Percentiles rank a stretch among this genome's conserved stretches.
These are phyloP conservation scores for Colletotrichum truncatum DNA, from an alignment of 2,329 filamentous ascomycete species.

Conservation along the genomic window DNA sequence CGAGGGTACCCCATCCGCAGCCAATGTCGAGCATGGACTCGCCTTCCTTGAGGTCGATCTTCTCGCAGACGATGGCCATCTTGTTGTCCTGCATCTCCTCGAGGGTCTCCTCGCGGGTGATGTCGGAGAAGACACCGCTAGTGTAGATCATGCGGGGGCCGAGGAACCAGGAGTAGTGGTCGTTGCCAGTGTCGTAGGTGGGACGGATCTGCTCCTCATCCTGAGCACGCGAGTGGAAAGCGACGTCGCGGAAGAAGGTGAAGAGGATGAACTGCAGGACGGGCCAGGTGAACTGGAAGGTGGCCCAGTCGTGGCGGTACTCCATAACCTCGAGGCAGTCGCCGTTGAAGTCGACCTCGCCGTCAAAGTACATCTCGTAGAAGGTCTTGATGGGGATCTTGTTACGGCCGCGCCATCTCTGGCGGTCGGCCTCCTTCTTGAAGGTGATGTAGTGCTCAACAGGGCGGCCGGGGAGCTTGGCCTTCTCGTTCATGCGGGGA, in stretches of 20 bases:
- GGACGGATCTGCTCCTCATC: constrained; percentile 98
- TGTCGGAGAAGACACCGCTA: constrained; percentile 90
- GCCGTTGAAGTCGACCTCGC: constrained; percentile 94
- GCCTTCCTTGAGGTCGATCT: constrained; percentile 84
- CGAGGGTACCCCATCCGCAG: constrained; percentile 97
- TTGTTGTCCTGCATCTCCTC: constrained; percentile 99
- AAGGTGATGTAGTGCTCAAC: constrained; percentile 92
- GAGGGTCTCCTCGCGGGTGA: constrained; percentile 86
- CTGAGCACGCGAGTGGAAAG: constrained; percentile 92
- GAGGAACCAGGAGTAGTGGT: constrained; percentile 99
- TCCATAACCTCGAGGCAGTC: constrained; percentile 90
- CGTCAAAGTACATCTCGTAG: constrained; percentile 97
- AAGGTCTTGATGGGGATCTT: constrained; percentile 94
- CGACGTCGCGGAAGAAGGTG: constrained; percentile 83
- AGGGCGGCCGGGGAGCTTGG: constrained; percentile 82
- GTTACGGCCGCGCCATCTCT: constrained; percentile 79
- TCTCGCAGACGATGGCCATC: constrained; percentile 92
- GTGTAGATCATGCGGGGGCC: constrained; percentile 99
- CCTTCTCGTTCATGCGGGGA: constrained; percentile 93
- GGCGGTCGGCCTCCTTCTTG: constrained; percentile 69
- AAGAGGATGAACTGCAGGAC: constrained; percentile 91
- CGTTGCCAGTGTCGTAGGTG: constrained; percentile 97
- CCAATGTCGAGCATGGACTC: constrained; percentile 93
- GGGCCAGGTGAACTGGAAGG: constrained; percentile 87
- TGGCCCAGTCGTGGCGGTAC: constrained; percentile 97